phyloP scores from a whole-genome alignment of 805 yeast genomes.

The Wickerhamiella shivajii region DNA sequence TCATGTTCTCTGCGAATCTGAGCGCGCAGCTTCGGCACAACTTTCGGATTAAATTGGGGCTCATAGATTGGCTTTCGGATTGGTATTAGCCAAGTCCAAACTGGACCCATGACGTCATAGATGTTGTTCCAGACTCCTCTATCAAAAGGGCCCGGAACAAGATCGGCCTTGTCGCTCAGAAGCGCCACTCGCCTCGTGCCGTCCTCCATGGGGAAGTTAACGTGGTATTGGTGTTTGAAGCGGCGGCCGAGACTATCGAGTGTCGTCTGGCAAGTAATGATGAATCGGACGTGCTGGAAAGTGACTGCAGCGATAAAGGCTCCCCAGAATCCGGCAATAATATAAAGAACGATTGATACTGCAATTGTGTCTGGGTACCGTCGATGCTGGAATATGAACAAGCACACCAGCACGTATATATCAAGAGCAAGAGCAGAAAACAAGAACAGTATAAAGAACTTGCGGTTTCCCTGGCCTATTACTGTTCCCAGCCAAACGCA shows the following conservation, averaged over 20 bases:
- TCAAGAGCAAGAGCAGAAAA: slow-evolving; percentile 23
- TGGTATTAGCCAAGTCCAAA: slow-evolving; percentile 21
- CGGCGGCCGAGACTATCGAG: slow-evolving; percentile 38
- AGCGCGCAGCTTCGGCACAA: too few species aligned
- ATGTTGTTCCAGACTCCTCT: slow-evolving; percentile 19
- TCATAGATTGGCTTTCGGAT: slow-evolving; percentile 9
- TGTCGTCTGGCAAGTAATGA: slow-evolving; percentile 21
- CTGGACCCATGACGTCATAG: slow-evolving; percentile 21
- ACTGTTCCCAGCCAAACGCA: slow-evolving; percentile 65
- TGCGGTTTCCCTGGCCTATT: slow-evolving; percentile 55
- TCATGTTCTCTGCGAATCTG: too few species aligned
- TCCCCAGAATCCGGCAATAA: slow-evolving; percentile 33
- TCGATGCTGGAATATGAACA: slow-evolving; percentile 23
- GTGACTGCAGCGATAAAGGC: slow-evolving; percentile 32
- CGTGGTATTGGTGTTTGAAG: slow-evolving; percentile 18
- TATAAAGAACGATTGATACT: slow-evolving; percentile 35
- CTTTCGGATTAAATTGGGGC: slow-evolving; percentile 11
- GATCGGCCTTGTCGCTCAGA: slow-evolving; percentile 28
- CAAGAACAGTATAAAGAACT: slow-evolving; percentile 39
- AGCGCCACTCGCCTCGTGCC: slow-evolving; percentile 30
- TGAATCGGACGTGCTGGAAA: slow-evolving; percentile 31
- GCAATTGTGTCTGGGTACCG: slow-evolving; percentile 27
- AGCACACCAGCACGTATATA: slow-evolving; percentile 29
- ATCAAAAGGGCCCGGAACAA: slow-evolving; percentile 19
- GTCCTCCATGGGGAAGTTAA: slow-evolving; percentile 29